Evolutionary conservation across 805 yeast species (phyloP).

Genomic region (Candida odintsovae): DNA sequence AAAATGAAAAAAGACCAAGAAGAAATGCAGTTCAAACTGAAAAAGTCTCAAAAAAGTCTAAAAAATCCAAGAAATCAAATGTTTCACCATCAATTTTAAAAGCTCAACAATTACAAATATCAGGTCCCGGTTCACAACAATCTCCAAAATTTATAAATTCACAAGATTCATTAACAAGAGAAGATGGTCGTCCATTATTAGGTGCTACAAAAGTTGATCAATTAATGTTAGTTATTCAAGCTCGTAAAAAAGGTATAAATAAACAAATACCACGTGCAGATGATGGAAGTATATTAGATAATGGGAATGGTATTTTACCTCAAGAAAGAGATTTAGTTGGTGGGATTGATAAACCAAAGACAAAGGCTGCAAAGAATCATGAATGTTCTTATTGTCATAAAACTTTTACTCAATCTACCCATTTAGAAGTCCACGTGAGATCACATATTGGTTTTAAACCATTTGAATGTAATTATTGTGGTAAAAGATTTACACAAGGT

Average conservation of each 20-base stretch:
- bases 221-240: constrained; percentile 85
- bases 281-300: constrained; percentile 65
- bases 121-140: background rate
- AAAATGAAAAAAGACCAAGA: constrained; percentile 2
- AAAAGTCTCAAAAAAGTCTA: constrained; percentile 4
- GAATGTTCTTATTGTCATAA: constrained; percentile 76
- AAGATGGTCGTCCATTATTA: constrained; percentile 62
- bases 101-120: background rate
- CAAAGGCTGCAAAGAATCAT: constrained; percentile 44
- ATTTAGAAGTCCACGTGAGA: constrained; percentile 81
- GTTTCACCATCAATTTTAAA: constrained; percentile 1
- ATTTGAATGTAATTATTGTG: constrained; percentile 72
- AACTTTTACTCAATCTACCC: constrained; percentile 84
- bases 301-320: constrained; percentile 43
- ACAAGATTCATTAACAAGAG: constrained; percentile 41
- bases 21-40: constrained; percentile 8
- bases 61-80: constrained; percentile 5
- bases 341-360: constrained; percentile 64
- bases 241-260: constrained; percentile 72
- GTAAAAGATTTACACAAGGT: constrained; percentile 81
- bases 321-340: constrained; percentile 66
- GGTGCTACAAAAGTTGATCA: constrained; percentile 92
- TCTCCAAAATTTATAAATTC: constrained; percentile 17
- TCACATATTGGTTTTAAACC: constrained; percentile 87
- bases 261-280: constrained; percentile 56